phyloP scores from a whole-genome alignment of 2,329 filamentous ascomycete genomes.

The Fonsecaea nubica region DNA sequence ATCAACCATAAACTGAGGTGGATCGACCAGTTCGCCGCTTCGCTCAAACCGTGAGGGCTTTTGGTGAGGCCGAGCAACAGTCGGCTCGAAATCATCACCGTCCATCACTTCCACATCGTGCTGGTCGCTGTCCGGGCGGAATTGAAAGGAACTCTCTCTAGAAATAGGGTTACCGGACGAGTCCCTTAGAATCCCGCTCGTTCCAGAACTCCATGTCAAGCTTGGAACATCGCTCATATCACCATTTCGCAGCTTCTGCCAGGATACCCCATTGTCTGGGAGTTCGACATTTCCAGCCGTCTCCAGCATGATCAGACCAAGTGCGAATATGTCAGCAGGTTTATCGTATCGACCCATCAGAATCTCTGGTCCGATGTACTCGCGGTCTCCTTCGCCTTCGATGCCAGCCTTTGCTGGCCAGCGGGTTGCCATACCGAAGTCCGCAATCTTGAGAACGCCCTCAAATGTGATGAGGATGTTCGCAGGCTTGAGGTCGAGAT shows the following conservation, averaged over 20 bases:
- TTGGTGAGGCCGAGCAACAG: conserved; percentile 40
- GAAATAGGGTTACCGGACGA: conserved; percentile 71
- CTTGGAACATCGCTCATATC: conserved; percentile 89
- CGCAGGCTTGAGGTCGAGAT: conserved; percentile 70
- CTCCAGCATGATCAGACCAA: conserved; percentile 93
- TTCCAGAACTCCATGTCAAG: conserved; percentile 77
- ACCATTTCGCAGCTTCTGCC: conserved; percentile 86
- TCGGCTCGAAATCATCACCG: conserved; percentile 37
- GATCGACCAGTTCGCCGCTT: conserved; percentile 67
- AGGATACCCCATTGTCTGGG: conserved; percentile 88
- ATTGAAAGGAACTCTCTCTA: conserved; percentile 53
- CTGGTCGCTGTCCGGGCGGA: conserved; percentile 48
- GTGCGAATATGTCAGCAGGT: conserved; percentile 89
- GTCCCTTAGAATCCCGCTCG: conserved; percentile 74
- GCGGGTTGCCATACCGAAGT: conserved; percentile 74
- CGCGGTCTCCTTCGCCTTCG: conserved; percentile 91
- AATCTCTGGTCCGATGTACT: conserved; percentile 95
- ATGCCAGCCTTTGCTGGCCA: conserved; percentile 79
- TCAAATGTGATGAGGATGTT: conserved; percentile 71
- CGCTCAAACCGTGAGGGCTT: conserved; percentile 46
- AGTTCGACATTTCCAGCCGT: conserved; percentile 92
- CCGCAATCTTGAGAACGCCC: conserved; percentile 69
- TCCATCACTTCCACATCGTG: conserved; percentile 43
- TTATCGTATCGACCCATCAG: conserved; percentile 86
- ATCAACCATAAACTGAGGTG: conserved; percentile 90